A percentile compares a stretch with the other conserved stretches of the same genome.
Conservation (phyloP, 148 eudicot species). For the Vaccinium corymbosum region DNA sequence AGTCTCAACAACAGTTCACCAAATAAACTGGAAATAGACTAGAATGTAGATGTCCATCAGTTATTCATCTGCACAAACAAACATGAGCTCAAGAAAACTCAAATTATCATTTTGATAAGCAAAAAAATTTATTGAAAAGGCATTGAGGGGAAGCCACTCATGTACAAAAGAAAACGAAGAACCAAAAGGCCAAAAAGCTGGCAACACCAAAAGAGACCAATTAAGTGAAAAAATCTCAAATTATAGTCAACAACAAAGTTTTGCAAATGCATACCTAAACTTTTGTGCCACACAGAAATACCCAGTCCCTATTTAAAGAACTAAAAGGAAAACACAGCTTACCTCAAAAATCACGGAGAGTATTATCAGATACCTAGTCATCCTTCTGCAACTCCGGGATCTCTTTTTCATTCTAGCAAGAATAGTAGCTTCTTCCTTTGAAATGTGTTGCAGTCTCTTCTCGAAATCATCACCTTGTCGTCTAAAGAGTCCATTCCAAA, state of each 20-base stretch:
- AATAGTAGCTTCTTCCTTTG: conserved; percentile 69
- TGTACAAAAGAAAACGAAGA: background rate
- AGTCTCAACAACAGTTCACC: background rate
- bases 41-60: background rate
- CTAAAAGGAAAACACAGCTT: conserved; percentile 8
- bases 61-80: conserved; percentile 11
- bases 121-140: background rate
- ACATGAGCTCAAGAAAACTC: background rate
- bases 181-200: background rate
- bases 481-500: conserved; percentile 66
- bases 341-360: conserved; percentile 73
- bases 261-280: background rate
- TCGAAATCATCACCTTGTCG: conserved; percentile 60
- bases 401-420: conserved; percentile 60
- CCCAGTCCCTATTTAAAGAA: background rate
- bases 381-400: conserved; percentile 55
- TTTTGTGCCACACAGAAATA: background rate
- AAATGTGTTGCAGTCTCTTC: conserved; percentile 63
- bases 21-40: background rate
- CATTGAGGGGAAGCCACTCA: background rate
- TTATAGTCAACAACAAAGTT: background rate
- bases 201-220: background rate
- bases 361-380: conserved; percentile 50
- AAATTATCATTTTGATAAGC: background rate
- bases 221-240: background rate